Percentiles rank a stretch among this genome's conserved stretches.
These are phyloP conservation scores for Fraxinus cuspidata DNA, from an alignment of 257 asterid genomes.

Conservation along the genomic window DNA sequence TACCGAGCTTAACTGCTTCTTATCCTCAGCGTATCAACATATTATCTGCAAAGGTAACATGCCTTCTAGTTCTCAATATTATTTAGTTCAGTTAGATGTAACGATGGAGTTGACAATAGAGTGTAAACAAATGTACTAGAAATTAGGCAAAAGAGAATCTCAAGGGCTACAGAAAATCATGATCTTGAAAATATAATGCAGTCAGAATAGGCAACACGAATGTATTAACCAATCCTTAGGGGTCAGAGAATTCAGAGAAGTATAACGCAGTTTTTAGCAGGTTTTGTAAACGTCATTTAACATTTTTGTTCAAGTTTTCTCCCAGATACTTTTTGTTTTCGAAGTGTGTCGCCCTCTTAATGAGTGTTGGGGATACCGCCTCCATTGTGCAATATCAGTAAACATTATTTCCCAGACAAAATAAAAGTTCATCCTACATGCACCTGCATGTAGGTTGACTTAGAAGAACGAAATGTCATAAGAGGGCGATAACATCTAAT, in stretches of 20 bases:
- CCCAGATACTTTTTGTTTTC: neutral
- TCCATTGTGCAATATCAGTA: conserved; percentile 3
- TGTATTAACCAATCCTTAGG: neutral
- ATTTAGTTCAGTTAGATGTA: neutral
- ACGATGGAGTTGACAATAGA: neutral
- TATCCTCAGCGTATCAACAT: neutral
- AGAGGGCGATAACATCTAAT: neutral
- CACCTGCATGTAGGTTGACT: conserved; percentile 5
- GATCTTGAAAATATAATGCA: neutral
- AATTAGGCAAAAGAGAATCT: neutral
- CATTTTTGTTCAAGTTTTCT: conserved; percentile 7
- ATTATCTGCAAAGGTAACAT: neutral
- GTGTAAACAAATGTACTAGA: neutral
- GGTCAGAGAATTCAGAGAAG: neutral
- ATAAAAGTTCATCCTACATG: neutral
- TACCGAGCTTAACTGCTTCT: neutral
- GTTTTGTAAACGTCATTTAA: neutral
- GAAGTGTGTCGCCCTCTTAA: conserved; percentile 11
- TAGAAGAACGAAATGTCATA: conserved; percentile 2
- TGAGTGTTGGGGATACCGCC: conserved; percentile 7
- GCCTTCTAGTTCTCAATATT: neutral
- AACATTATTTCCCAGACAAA: neutral
- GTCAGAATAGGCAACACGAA: neutral
- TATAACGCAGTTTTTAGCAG: neutral
- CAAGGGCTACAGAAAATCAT: neutral